Base-by-base conservation (phyloP, 768 basidiomycete species). In the Leccinum subgranulosum region DNA sequence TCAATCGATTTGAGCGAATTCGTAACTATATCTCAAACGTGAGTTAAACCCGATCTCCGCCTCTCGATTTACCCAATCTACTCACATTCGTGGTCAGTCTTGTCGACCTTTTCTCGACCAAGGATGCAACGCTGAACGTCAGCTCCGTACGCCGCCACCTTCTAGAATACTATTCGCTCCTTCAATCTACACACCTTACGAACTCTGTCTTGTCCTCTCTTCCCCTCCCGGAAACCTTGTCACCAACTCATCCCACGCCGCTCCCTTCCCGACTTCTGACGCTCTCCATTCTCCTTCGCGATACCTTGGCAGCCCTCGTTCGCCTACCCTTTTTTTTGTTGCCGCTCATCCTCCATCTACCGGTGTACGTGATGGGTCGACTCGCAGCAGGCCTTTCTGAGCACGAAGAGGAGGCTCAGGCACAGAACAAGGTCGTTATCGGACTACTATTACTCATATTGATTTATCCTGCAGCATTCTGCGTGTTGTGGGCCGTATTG, bases 341-440 rank as follows among this genome's bases (percentile, higher is more conserved):
- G 49, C 96, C 96, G 1, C 79, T 97, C 28, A 67, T 96, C 55
- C 76, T 95, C 53, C 91, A 94, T 57, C 72, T 85, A 12, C 97
- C 97, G 4, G 85, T 90, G 48, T 98, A 98, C 74, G 74, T 86
- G 58, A 85, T 96, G 77, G 88, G 85, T 12, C 79, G 86, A 29
- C 66, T 87, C 52, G 93, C 92, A 47, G 90, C 88, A 19, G 75
- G 81, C 48, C 75, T 96, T 36, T 85, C 82, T 34, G 81, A 89
- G 66, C 84, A 93, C 59, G 94, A 98, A 69, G 88, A 98, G 72
- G 96, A 98, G 71, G 89, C 92, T 11, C 88, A 92, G 72, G 97
- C 96, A 46, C 95, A 98, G 79, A 98, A 93, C 78, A 99, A 99
- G 79, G 84, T 97, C 47, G 86, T 90, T 12, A 87, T 96, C 64